Conservation (phyloP, 2,329 filamentous ascomycete species). For the Penicillium sp. region DNA sequence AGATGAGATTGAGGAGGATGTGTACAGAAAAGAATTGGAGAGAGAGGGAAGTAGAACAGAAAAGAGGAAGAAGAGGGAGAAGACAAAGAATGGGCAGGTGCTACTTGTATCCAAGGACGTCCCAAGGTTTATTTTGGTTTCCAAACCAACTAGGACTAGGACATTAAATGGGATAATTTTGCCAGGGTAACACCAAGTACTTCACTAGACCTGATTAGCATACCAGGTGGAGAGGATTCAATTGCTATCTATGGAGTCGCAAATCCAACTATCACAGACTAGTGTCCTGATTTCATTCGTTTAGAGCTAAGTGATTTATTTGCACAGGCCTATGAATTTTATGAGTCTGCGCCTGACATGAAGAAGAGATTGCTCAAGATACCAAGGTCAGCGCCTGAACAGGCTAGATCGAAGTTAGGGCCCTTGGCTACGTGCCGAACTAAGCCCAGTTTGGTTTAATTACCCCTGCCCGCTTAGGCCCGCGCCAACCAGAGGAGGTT, state of each 20-base stretch:
- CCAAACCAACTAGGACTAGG: not conserved
- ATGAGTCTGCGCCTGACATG: not conserved
- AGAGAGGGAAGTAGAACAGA: constrained; percentile 1
- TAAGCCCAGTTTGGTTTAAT: constrained; percentile 5
- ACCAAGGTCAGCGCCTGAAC: not conserved
- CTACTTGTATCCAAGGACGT: constrained; percentile 1
- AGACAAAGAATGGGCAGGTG: constrained; percentile 8
- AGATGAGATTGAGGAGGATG: constrained; percentile 1
- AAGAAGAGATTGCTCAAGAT: constrained; percentile 4
- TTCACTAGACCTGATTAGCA: not conserved
- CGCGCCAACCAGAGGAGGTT: not conserved
- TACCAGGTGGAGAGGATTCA: constrained; percentile 4
- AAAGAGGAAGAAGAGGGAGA: not conserved
- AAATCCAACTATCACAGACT: not conserved
- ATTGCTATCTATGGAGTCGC: not conserved
- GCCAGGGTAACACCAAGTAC: constrained; percentile 6
- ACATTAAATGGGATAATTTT: not conserved
- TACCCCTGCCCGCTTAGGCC: constrained; percentile 2
- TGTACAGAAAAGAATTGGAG: not conserved
- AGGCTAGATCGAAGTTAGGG: not conserved
- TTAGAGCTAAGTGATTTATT: not conserved
- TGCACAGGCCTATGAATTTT: not conserved
- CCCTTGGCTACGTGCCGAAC: constrained; percentile 10
- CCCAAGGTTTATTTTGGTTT: constrained; percentile 2
- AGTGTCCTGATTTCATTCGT: not conserved